phyloP scores from a whole-genome alignment of 225 moss, liverwort and hornwort genomes.

The Rhytidiadelphus loreus region DNA sequence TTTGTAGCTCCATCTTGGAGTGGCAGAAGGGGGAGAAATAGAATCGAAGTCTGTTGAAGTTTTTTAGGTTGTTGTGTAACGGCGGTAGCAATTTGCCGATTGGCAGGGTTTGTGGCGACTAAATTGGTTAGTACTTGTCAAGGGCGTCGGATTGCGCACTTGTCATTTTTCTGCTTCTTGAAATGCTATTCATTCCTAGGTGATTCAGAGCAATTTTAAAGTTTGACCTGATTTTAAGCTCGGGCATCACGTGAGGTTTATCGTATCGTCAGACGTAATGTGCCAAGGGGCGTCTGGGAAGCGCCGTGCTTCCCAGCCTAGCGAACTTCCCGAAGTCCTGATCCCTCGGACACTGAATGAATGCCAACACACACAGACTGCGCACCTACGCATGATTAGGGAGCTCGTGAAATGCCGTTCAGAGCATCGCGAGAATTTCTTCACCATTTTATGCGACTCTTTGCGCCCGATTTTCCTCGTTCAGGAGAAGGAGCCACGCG shows the following conservation, averaged over 20 bases:
- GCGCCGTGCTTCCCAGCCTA: conserved; percentile 31
- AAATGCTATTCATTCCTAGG: not conserved
- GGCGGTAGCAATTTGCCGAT: not conserved
- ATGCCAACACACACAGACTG: conserved; percentile 46
- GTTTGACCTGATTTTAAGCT: not conserved
- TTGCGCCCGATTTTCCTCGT: conserved; percentile 68
- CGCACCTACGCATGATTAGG: conserved; percentile 54
- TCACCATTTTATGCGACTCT: conserved; percentile 38
- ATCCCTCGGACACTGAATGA: conserved; percentile 63
- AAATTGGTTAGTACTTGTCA: not conserved
- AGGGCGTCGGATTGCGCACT: not conserved
- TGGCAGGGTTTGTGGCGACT: not conserved
- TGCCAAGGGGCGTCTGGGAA: conserved; percentile 31
- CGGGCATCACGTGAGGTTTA: not conserved
- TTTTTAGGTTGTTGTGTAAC: not conserved
- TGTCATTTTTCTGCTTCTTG: not conserved
- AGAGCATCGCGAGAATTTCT: conserved; percentile 34
- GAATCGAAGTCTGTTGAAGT: not conserved
- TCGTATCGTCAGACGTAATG: conserved; percentile 3
- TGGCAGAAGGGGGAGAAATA: not conserved
- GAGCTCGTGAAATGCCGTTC: conserved; percentile 71
- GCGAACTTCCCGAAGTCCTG: conserved; percentile 26
- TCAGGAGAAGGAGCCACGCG: conserved; percentile 54
- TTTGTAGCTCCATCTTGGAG: not conserved
- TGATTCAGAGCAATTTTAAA: not conserved